phyloP scores from a whole-genome alignment of 352 stramenopile genomes.

The Aphanomyces stellatus region DNA sequence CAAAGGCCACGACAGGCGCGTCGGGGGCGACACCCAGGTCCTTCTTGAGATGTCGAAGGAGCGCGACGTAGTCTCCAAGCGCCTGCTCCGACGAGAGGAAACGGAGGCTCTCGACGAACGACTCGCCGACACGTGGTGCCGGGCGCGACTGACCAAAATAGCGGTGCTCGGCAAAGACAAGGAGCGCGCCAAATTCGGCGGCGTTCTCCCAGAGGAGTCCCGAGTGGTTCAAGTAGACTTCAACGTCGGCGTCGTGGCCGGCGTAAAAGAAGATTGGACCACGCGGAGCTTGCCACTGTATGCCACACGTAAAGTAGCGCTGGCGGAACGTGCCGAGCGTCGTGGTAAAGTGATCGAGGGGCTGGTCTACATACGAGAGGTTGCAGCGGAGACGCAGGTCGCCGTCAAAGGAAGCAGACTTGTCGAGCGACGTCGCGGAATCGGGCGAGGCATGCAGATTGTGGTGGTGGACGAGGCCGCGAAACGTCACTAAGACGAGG shows the following conservation, averaged over 20 bases:
- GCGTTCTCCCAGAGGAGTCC: conserved; percentile 96
- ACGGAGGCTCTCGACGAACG: conserved; percentile 41
- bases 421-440: no score
- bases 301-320: conserved; percentile 61
- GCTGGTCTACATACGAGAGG: neutral
- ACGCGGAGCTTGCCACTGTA: conserved; percentile 26
- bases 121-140: conserved; percentile 36
- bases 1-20: conserved; percentile 86
- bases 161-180: conserved; percentile 95
- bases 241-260: conserved; percentile 92
- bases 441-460: no score
- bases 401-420: conserved; percentile 13
- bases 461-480: no score
- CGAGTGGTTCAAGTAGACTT: conserved; percentile 93
- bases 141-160: conserved; percentile 93
- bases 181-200: conserved; percentile 73
- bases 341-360: conserved; percentile 12
- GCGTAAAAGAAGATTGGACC: conserved; percentile 90
- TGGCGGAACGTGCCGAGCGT: conserved; percentile 24
- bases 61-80: conserved; percentile 80
- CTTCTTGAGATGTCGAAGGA: conserved; percentile 45
- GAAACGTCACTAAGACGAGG: no score
- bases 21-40: conserved; percentile 26
- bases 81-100: conserved; percentile 83
- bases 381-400: conserved; percentile 17